Evolutionary conservation across 2,329 filamentous ascomycete species (phyloP).

Genomic region (Ascochyta lentis): DNA sequence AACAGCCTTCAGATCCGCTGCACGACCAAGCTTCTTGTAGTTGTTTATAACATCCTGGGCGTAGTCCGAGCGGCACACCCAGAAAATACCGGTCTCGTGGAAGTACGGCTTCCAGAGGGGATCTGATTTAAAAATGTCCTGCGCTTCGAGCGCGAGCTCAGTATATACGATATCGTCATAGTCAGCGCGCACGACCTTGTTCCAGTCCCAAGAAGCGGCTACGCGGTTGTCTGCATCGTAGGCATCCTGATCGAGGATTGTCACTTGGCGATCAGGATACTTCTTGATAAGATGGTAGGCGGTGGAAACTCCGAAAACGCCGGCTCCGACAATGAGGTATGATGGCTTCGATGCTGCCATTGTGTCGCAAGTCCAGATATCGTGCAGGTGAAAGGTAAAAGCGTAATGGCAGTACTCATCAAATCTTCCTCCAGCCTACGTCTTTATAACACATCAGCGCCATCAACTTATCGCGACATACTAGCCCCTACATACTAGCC

Average conservation of each 20-base stretch:
- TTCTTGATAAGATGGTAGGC: constrained; percentile 50
- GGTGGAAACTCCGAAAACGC: constrained; percentile 49
- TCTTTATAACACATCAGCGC: constrained; percentile 21
- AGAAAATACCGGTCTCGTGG: constrained; percentile 61
- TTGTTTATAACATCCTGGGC: constrained; percentile 58
- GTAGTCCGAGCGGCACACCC: constrained; percentile 50
- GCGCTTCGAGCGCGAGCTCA: constrained; percentile 69
- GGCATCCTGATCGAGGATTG: constrained; percentile 49
- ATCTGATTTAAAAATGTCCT: constrained; percentile 65
- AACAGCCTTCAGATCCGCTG: constrained; percentile 55
- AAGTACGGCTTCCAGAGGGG: constrained; percentile 63
- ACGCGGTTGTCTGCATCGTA: constrained; percentile 43
- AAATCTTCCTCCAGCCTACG: constrained; percentile 20
- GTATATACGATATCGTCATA: constrained; percentile 71
- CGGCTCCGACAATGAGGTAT: constrained; percentile 47
- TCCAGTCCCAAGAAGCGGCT: constrained; percentile 75
- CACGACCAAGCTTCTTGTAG: constrained; percentile 58
- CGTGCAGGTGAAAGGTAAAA: constrained; percentile 23
- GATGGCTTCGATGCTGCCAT: constrained; percentile 41
- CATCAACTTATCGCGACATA: constrained; percentile 15
- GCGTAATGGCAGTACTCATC: constrained; percentile 16
- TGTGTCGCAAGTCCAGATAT: constrained; percentile 24
- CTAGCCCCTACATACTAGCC: constrained; percentile 30
- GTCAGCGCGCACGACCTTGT: constrained; percentile 74
- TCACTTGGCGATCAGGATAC: constrained; percentile 50